These are phyloP conservation scores for Fusarium sp. DNA, from an alignment of 2,329 filamentous ascomycete genomes.

Conservation along the genomic window DNA sequence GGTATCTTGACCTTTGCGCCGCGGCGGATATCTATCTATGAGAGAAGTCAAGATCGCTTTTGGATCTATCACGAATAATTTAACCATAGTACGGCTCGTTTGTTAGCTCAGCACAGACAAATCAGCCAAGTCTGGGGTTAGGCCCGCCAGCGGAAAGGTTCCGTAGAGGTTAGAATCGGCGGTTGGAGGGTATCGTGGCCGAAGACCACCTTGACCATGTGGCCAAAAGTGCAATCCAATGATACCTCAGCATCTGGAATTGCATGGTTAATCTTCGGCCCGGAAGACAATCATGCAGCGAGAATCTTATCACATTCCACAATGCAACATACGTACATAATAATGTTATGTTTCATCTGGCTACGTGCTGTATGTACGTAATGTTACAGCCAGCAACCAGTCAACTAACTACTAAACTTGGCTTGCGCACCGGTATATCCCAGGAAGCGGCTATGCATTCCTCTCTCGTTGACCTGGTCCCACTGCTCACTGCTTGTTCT, in stretches of 20 bases:
- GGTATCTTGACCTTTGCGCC: conserved; percentile 8
- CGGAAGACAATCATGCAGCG: background rate
- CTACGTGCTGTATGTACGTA: conserved; percentile 22
- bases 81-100: background rate
- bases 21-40: background rate
- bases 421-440: background rate
- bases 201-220: conserved; percentile 11
- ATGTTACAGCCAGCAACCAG: background rate
- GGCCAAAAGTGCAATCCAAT: conserved; percentile 1
- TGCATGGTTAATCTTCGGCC: conserved; percentile 31
- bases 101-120: conserved; percentile 7
- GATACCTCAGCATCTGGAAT: background rate
- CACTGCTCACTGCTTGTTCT: conserved; percentile 5
- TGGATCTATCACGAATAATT: background rate
- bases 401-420: background rate
- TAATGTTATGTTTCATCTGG: background rate
- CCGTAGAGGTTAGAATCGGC: conserved; percentile 32
- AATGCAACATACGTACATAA: background rate
- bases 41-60: background rate
- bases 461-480: conserved; percentile 21
- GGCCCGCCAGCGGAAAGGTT: conserved; percentile 25
- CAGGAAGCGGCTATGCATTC: conserved; percentile 14
- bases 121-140: background rate
- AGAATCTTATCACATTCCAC: conserved; percentile 21
- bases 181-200: conserved; percentile 8